Percentiles rank a stretch among this genome's conserved stretches.
phyloP scores from a whole-genome alignment of 2,329 filamentous ascomycete genomes.

The Acrocalymma vagum region DNA sequence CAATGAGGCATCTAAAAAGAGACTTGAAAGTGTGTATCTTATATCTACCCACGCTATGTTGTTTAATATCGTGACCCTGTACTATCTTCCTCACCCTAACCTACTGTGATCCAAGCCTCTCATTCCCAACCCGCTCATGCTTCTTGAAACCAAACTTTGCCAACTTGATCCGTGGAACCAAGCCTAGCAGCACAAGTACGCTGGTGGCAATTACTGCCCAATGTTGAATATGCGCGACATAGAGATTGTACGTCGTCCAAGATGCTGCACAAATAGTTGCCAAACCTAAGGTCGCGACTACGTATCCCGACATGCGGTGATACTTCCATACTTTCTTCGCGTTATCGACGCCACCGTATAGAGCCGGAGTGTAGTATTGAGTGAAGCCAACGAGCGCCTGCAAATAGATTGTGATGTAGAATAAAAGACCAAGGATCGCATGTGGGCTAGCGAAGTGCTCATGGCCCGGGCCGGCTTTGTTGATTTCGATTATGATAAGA shows the following conservation, averaged over 20 bases:
- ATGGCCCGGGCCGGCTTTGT: slow-evolving; percentile 76
- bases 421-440: slow-evolving; percentile 81
- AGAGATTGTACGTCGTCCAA: slow-evolving; percentile 76
- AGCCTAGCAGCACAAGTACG: slow-evolving; percentile 73
- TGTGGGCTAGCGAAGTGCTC: slow-evolving; percentile 83
- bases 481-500: slow-evolving; percentile 78
- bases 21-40: too few species aligned
- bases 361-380: slow-evolving; percentile 76
- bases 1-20: too few species aligned
- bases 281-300: slow-evolving; percentile 73
- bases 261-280: slow-evolving; percentile 79
- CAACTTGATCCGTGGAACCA: slow-evolving; percentile 81
- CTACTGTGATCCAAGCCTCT: too few species aligned
- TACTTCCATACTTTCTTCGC: slow-evolving; percentile 92
- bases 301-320: slow-evolving; percentile 81
- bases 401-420: slow-evolving; percentile 72
- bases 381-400: slow-evolving; percentile 84
- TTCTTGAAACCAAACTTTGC: slow-evolving; percentile 74
- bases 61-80: too few species aligned
- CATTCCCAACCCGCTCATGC: slow-evolving; percentile 19
- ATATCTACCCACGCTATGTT: too few species aligned
- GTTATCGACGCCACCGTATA: slow-evolving; percentile 81
- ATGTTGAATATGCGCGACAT: slow-evolving; percentile 73
- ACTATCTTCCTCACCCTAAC: too few species aligned
- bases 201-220: slow-evolving; percentile 77